Conservation (phyloP, 768 basidiomycete species). For the Kwoniella shandongensis region DNA sequence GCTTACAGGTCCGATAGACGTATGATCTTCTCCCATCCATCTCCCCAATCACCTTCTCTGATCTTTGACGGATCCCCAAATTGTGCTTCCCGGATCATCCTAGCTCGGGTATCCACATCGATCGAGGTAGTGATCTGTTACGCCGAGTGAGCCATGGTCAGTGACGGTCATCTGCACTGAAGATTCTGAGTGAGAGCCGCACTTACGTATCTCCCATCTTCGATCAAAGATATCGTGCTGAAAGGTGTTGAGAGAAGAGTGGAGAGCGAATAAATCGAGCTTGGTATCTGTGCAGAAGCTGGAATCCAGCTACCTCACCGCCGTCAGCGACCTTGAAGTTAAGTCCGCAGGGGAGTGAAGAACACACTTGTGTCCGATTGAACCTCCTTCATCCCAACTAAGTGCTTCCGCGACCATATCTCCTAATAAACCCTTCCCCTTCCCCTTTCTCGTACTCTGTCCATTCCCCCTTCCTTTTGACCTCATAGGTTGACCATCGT, state of each 20-base stretch:
- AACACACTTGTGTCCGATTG: conserved; percentile 36
- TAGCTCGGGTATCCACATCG: conserved; percentile 13
- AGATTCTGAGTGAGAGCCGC: neutral
- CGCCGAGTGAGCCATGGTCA: no score
- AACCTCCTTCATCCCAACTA: conserved; percentile 38
- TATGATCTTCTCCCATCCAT: conserved; percentile 19
- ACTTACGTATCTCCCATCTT: conserved; percentile 31
- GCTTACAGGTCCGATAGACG: conserved; percentile 9
- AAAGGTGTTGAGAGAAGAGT: conserved; percentile 27
- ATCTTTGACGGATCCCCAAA: conserved; percentile 23
- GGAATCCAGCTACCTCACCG: conserved; percentile 40
- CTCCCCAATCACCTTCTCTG: conserved; percentile 14
- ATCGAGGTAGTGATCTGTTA: conserved; percentile 30
- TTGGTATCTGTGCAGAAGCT: conserved; percentile 14
- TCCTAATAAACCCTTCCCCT: conserved; percentile 21
- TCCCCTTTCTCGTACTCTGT: no score
- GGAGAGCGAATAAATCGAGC: conserved; percentile 33
- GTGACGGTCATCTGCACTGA: conserved; percentile 1
- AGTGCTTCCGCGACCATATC: conserved; percentile 11
- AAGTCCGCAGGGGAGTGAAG: no score
- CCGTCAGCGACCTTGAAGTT: no score
- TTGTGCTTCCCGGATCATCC: conserved; percentile 1
- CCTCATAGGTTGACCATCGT: conserved; percentile 2
- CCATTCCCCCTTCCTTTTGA: no score
- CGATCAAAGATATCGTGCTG: conserved; percentile 18